These are phyloP conservation scores for Phanerodontia chrysosporium DNA, from an alignment of 768 basidiomycete species.

Conservation along the genomic window DNA sequence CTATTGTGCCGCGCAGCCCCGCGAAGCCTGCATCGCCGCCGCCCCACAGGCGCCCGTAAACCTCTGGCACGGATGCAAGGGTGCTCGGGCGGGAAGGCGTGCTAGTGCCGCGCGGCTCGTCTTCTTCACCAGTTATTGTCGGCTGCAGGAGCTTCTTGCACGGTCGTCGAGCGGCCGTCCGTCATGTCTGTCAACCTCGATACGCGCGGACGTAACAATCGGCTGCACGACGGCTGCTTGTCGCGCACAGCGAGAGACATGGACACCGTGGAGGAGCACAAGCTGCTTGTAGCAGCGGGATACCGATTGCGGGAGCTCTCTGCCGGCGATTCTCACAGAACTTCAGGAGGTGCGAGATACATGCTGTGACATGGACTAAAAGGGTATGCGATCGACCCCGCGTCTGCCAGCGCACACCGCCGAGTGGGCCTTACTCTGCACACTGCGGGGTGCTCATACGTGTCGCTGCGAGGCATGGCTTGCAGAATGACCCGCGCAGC, in stretches of 20 bases:
- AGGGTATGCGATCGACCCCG: not conserved
- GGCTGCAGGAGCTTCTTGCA: not conserved
- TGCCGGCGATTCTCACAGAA: too few relatives aligned
- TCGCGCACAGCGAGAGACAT: not conserved
- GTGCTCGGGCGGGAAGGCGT: not conserved
- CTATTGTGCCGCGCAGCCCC: not conserved
- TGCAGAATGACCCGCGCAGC: not conserved
- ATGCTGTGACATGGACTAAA: not conserved
- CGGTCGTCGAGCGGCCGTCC: not conserved
- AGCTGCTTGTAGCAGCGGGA: not conserved
- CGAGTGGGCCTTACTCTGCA: not conserved
- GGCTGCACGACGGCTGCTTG: too few relatives aligned
- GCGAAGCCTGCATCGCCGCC: not conserved
- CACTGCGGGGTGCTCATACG: not conserved
- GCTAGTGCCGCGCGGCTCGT: not conserved
- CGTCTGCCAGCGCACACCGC: not conserved
- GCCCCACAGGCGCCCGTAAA: not conserved
- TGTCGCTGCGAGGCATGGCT: not conserved
- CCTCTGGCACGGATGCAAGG: not conserved
- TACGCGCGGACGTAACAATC: too few relatives aligned
- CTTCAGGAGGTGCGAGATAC: too few relatives aligned
- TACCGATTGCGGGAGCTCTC: not conserved
- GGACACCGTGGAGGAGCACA: not conserved
- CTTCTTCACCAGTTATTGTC: not conserved
- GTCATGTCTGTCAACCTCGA: not conserved